Evolutionary conservation across 2,329 filamentous ascomycete genomes (phyloP).

Genomic region (Paraphoma sp.): DNA sequence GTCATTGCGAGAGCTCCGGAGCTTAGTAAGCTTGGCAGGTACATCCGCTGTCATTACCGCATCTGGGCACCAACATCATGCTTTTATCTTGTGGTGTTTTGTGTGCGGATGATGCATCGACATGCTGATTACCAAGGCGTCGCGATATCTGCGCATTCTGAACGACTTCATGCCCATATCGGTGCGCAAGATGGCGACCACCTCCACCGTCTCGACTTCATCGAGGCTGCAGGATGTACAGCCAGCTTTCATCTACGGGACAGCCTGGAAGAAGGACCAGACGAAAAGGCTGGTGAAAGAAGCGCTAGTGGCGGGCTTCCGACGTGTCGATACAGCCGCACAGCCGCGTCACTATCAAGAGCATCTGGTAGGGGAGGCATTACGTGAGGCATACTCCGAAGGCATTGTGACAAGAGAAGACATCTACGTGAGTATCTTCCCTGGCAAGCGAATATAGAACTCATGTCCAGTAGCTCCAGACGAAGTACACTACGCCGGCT

Average conservation of each 20-base stretch:
- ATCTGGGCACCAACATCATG: neutral
- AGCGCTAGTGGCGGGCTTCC: conserved; percentile 73
- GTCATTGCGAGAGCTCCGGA: neutral
- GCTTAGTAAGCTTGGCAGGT: conserved; percentile 13
- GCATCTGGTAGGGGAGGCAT: conserved; percentile 70
- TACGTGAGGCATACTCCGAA: conserved; percentile 66
- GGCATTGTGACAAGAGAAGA: conserved; percentile 65
- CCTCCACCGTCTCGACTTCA: conserved; percentile 8
- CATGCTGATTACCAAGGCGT: neutral
- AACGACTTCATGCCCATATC: neutral
- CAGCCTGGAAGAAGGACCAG: conserved; percentile 81
- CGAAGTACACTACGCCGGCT: conserved; percentile 75
- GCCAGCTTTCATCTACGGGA: conserved; percentile 71
- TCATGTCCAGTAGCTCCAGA: conserved; percentile 67
- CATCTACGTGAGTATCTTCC: conserved; percentile 63
- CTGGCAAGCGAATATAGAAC: neutral
- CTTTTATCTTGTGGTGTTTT: no score
- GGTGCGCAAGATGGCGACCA: conserved; percentile 25
- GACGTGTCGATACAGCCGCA: conserved; percentile 77
- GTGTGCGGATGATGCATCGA: neutral
- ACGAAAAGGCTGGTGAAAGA: conserved; percentile 72
- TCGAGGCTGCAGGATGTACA: conserved; percentile 24
- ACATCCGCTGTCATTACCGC: neutral
- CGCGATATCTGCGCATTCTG: neutral
- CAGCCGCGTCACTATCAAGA: conserved; percentile 83